Evolutionary conservation across 1,139 yeast species (phyloP).

Genomic region (Lodderomyces elongisporus): DNA sequence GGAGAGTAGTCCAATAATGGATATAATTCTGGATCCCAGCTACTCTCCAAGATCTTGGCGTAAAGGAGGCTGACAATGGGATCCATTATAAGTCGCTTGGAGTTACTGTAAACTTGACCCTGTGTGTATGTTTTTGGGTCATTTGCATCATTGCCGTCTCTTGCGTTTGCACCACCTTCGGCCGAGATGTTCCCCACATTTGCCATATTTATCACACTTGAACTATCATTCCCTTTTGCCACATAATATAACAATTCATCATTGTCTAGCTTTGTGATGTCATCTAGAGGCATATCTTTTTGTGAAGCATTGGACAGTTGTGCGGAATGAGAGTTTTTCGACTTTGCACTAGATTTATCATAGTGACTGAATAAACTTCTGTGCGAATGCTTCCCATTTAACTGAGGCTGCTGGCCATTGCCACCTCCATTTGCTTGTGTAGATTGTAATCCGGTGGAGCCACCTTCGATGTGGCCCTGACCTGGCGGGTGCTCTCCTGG

Average conservation of each 20-base stretch:
- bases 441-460: neutral
- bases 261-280: conserved; percentile 3
- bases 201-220: neutral
- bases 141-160: neutral
- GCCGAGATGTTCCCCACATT: neutral
- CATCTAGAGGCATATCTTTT: conserved; percentile 1
- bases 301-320: conserved; percentile 2
- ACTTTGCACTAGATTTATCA: neutral
- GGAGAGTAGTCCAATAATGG: conserved; percentile 62
- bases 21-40: conserved; percentile 73
- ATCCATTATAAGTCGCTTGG: conserved; percentile 24
- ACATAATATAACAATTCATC: conserved; percentile 4
- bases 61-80: conserved; percentile 52
- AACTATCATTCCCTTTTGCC: conserved; percentile 1
- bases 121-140: neutral
- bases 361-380: conserved; percentile 1
- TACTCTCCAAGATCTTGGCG: conserved; percentile 59
- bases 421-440: too few species aligned
- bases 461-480: neutral
- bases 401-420: neutral
- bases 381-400: conserved; percentile 1
- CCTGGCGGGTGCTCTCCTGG: neutral
- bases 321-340: neutral
- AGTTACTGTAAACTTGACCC: neutral
- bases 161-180: neutral